These are phyloP conservation scores for Colletotrichum sp. DNA, from an alignment of 2,329 filamentous ascomycete species.

Conservation along the genomic window DNA sequence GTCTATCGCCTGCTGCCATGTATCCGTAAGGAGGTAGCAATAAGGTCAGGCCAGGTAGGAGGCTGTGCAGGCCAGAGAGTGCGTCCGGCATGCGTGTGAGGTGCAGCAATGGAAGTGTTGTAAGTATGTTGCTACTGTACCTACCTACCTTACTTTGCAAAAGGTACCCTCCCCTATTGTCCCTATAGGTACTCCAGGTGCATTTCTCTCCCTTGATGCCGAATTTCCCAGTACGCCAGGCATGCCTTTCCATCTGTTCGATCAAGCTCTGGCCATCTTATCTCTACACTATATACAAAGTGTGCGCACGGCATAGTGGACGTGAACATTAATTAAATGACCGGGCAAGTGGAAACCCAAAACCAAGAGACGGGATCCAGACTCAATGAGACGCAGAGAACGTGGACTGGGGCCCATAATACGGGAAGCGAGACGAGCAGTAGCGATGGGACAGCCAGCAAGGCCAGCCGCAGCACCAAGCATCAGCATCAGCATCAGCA, in stretches of 20 bases:
- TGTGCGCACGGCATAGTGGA: neutral
- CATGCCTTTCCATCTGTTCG: neutral
- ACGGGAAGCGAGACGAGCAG: neutral
- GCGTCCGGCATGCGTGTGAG: neutral
- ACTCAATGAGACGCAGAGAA: conserved; percentile 4
- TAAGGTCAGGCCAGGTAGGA: neutral
- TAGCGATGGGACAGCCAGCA: neutral
- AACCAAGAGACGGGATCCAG: neutral
- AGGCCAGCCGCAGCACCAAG: neutral
- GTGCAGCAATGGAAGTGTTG: neutral
- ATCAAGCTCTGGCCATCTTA: neutral
- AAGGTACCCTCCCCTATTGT: neutral
- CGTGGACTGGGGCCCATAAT: neutral
- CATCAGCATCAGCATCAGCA: no score
- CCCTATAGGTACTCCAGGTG: neutral
- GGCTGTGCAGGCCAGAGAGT: neutral
- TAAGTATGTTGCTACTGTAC: neutral
- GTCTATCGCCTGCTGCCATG: neutral
- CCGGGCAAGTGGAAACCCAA: neutral
- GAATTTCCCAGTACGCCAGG: neutral
- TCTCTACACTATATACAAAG: neutral
- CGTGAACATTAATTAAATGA: neutral
- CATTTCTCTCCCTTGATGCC: neutral
- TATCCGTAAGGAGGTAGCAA: neutral
- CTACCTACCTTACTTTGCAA: neutral